Conservation (phyloP, 352 stramenopile genomes). For the Globisporangium nagaii region DNA sequence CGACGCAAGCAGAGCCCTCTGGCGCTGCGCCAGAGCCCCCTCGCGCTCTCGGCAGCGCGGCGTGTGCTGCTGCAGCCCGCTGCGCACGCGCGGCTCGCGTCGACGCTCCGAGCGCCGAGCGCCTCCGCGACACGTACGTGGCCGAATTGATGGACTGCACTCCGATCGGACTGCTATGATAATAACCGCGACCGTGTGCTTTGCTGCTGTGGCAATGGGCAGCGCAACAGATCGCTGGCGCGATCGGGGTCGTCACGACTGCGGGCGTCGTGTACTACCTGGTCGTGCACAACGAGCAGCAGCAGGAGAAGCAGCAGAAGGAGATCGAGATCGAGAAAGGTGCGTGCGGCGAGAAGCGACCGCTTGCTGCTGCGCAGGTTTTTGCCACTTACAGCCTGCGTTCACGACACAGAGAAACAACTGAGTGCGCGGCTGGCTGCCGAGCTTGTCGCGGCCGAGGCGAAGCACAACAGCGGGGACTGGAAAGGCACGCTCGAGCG, state of each 20-base stretch:
- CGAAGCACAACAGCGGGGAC: constrained; percentile 57
- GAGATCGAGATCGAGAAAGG: constrained; percentile 60
- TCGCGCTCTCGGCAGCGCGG: neutral
- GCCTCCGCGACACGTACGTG: constrained; percentile 4
- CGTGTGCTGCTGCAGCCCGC: neutral
- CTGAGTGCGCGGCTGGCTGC: constrained; percentile 60
- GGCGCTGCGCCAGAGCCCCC: neutral
- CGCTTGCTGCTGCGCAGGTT: too few species aligned
- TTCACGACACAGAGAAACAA: constrained; percentile 33
- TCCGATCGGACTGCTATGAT: too few species aligned
- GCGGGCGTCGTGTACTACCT: constrained; percentile 47
- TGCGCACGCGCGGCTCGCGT: constrained; percentile 1
- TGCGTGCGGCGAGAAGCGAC: neutral
- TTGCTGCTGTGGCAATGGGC: neutral
- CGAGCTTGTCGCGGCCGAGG: constrained; percentile 61
- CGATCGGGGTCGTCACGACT: constrained; percentile 20
- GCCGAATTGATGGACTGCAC: too few species aligned
- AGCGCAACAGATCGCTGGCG: constrained; percentile 15
- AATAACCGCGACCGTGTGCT: neutral
- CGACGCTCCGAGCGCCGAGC: neutral
- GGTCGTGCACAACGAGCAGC: constrained; percentile 35
- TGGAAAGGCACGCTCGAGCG: constrained; percentile 85
- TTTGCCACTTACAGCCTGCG: neutral
- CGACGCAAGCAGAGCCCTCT: neutral
- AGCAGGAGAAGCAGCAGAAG: constrained; percentile 48